Evolutionary conservation across 495 filamentous ascomycete genomes (phyloP), one percentile per base, ranked within the genome.

Genomic region (Xylaria telfairii): DNA sequence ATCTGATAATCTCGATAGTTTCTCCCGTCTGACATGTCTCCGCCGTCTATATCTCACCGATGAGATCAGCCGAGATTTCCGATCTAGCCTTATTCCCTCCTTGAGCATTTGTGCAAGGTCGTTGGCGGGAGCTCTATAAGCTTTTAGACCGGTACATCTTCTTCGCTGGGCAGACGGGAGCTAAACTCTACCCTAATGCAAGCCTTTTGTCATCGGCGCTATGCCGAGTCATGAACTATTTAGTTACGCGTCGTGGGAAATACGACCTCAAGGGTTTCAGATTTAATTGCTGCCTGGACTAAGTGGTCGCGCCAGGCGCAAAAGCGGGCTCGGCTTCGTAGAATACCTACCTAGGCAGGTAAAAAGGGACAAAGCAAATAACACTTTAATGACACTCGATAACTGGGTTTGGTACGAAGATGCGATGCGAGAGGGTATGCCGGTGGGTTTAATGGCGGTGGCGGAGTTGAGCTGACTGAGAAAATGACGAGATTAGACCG

Each of bases 391-490:
- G 26, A 3, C 24, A 54, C 28, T 3, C 49, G 26, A 54, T 28
- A 54, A 26, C 10, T 28, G 24, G 39, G 15, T 53, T 4, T 9
- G 49, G 49, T 28, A 9, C 24, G 21, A 53, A 53, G 49, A 53
- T 28, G 2, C 49, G 49, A 9, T 26, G 24, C 28, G 12, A 9
- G 24, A 26, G 10, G 0, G 49, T 5, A 53, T 5, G 51, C 51
- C 10, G 26, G 12, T 54, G 26, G 51, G 51, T 30, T 37, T 30
- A 8, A 28, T 42, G 65, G 65, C 26, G 49, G 65, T 54, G 65
- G 65, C 49, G 30, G 34, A 47, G 64, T 51, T 56, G 65, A 59
- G 65, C 65, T 57, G 65, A 59, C 32, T 12, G 32, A 15, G 13
- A 28, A 4, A 47, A 28, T 41, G 32, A 67, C 65, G 60, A 39